These are phyloP conservation scores for Globisporangium iwayamae DNA, from an alignment of 352 stramenopile species.

Conservation along the genomic window DNA sequence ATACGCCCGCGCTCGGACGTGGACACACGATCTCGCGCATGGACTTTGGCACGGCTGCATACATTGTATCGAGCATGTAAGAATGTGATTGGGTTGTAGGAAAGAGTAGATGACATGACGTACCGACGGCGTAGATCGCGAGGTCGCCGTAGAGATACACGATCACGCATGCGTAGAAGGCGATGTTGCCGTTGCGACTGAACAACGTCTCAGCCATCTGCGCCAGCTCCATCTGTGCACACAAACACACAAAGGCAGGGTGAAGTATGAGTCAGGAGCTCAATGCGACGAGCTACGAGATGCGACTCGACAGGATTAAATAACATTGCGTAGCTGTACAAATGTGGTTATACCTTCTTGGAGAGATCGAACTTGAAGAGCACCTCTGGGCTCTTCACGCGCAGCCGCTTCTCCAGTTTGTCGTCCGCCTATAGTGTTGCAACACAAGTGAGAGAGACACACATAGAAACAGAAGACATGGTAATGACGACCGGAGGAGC, in stretches of 20 bases:
- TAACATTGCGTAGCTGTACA: too few relatives aligned
- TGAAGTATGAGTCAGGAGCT: neutral
- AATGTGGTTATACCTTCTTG: constrained; percentile 44
- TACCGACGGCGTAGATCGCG: constrained; percentile 85
- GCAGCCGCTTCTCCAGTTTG: constrained; percentile 48
- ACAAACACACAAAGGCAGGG: neutral
- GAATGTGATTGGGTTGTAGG: neutral
- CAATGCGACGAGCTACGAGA: neutral
- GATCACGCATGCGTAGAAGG: constrained; percentile 79
- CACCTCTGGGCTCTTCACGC: constrained; percentile 25
- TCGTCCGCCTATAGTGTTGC: constrained; percentile 38
- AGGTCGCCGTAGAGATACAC: constrained; percentile 87
- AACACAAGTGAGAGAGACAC: neutral
- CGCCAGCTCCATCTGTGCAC: constrained; percentile 74
- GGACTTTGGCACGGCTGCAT: constrained; percentile 81
- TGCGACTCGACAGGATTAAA: neutral
- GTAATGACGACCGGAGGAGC: constrained; percentile 2
- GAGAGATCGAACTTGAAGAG: constrained; percentile 69
- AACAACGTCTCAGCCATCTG: constrained; percentile 84
- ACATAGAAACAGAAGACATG: constrained; percentile 1
- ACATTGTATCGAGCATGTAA: neutral
- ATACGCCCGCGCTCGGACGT: constrained; percentile 35
- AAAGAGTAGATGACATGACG: constrained; percentile 9
- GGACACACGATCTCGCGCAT: constrained; percentile 83
- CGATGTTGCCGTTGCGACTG: constrained; percentile 51